Evolutionary conservation across 2,329 filamentous ascomycete species (phyloP).

Genomic region (Fonsecaea nubica): DNA sequence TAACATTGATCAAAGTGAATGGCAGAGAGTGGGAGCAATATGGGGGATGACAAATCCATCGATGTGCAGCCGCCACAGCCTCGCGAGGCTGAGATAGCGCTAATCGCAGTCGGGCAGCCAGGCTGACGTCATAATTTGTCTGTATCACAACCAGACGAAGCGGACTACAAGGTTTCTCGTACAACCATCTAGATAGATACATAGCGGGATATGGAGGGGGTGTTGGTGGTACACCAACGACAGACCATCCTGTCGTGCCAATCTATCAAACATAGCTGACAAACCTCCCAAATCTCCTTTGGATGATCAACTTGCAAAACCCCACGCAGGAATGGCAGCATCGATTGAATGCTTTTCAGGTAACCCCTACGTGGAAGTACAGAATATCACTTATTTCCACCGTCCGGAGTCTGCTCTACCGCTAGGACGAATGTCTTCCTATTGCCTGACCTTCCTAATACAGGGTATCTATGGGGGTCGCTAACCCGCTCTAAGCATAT

Average conservation of each 20-base stretch:
- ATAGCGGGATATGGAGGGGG: too few relatives aligned
- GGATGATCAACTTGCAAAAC: neutral
- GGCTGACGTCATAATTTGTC: neutral
- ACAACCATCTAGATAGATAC: too few relatives aligned
- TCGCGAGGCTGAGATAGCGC: neutral
- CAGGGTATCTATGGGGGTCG: slow-evolving; percentile 20
- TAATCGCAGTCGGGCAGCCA: neutral
- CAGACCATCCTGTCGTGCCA: too few relatives aligned
- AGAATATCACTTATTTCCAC: neutral
- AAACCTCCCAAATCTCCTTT: neutral
- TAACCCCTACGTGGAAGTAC: neutral
- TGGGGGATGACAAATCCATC: neutral
- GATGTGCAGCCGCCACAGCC: neutral
- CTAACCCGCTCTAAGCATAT: slow-evolving; percentile 15
- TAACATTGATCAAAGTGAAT: too few relatives aligned
- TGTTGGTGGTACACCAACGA: too few relatives aligned
- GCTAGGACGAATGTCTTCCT: neutral
- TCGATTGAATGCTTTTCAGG: neutral
- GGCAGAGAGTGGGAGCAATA: neutral
- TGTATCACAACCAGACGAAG: neutral
- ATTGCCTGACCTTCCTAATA: slow-evolving; percentile 1
- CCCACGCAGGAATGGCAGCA: neutral
- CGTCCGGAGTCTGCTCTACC: neutral
- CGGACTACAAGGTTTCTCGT: too few relatives aligned
- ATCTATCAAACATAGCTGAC: too few relatives aligned